Conservation (phyloP, 2,329 filamentous ascomycete species). For the Talaromyces sp. region DNA sequence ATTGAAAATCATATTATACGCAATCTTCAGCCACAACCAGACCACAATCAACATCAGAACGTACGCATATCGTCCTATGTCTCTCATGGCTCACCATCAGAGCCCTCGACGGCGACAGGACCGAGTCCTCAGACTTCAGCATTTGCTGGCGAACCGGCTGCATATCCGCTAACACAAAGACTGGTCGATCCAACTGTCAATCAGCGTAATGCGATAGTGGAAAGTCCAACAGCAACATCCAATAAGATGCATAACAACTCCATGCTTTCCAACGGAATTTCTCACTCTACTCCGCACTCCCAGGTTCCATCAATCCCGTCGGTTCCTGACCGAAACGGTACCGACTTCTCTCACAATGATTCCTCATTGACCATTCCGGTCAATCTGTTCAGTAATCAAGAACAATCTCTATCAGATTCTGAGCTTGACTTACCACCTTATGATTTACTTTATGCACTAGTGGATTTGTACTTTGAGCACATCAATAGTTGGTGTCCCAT, state of each 20-base stretch:
- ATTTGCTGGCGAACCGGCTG: constrained; percentile 62
- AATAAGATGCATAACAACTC: constrained; percentile 29
- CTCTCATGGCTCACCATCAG: constrained; percentile 50
- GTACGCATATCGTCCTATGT: constrained; percentile 33
- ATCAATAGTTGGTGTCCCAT: constrained; percentile 87
- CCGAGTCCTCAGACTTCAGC: constrained; percentile 59
- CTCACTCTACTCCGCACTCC: constrained; percentile 27
- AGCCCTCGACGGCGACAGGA: constrained; percentile 52
- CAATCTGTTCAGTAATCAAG: constrained; percentile 52
- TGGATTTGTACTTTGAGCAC: constrained; percentile 76
- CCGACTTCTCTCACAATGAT: constrained; percentile 48
- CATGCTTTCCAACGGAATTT: constrained; percentile 27
- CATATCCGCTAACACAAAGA: constrained; percentile 50
- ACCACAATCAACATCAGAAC: constrained; percentile 29
- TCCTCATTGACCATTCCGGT: constrained; percentile 59
- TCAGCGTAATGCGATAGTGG: constrained; percentile 50
- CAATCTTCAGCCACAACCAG: constrained; percentile 32
- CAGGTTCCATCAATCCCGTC: constrained; percentile 21
- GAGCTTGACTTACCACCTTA: constrained; percentile 73
- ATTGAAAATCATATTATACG: constrained; percentile 57
- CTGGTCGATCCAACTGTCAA: constrained; percentile 42
- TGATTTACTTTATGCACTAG: constrained; percentile 69
- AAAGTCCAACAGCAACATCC: constrained; percentile 38
- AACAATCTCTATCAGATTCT: constrained; percentile 47
- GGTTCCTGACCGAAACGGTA: constrained; percentile 25